Conservation (phyloP, 2,329 filamentous ascomycete genomes). For the Malbranchea zuffiana region DNA sequence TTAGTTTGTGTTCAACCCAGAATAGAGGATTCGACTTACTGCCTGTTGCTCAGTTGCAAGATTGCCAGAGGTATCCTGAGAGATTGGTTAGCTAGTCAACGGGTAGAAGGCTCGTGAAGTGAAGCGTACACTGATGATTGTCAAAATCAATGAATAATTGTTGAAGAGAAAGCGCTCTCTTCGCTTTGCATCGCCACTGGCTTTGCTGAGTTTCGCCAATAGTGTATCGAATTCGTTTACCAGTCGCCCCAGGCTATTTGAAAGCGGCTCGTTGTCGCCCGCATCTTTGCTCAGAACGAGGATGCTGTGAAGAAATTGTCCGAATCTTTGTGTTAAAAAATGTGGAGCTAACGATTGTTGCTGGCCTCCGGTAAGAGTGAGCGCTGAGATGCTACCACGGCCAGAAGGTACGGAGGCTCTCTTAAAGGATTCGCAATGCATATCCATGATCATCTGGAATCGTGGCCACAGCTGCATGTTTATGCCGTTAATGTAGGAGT, state of each 20-base stretch:
- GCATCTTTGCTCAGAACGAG: conserved; percentile 75
- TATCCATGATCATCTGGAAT: conserved; percentile 86
- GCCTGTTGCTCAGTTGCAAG: conserved; percentile 57
- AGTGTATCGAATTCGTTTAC: conserved; percentile 75
- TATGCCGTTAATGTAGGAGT: conserved; percentile 86
- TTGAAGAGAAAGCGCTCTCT: conserved; percentile 83
- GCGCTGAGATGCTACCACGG: conserved; percentile 41
- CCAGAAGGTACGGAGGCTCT: conserved; percentile 41
- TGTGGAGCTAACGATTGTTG: conserved; percentile 58
- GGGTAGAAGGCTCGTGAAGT: not conserved
- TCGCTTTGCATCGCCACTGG: conserved; percentile 65
- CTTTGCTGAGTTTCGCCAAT: conserved; percentile 65
- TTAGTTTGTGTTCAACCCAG: conserved; percentile 11
- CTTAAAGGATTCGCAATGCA: conserved; percentile 79
- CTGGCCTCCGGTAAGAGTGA: conserved; percentile 42
- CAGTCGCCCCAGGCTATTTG: conserved; percentile 65
- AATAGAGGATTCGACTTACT: conserved; percentile 20
- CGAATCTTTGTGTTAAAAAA: conserved; percentile 87
- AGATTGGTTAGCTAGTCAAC: conserved; percentile 2
- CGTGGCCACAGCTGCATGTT: conserved; percentile 96
- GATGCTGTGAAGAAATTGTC: conserved; percentile 79
- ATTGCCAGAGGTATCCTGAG: conserved; percentile 37
- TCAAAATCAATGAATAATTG: conserved; percentile 89
- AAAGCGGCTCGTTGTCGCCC: conserved; percentile 87
- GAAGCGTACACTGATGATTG: conserved; percentile 61